A percentile compares a stretch with the other conserved stretches of the same genome.
Evolutionary conservation across 2,329 filamentous ascomycete genomes (phyloP).

Genomic region (Aspergillus quadrilineatus): DNA sequence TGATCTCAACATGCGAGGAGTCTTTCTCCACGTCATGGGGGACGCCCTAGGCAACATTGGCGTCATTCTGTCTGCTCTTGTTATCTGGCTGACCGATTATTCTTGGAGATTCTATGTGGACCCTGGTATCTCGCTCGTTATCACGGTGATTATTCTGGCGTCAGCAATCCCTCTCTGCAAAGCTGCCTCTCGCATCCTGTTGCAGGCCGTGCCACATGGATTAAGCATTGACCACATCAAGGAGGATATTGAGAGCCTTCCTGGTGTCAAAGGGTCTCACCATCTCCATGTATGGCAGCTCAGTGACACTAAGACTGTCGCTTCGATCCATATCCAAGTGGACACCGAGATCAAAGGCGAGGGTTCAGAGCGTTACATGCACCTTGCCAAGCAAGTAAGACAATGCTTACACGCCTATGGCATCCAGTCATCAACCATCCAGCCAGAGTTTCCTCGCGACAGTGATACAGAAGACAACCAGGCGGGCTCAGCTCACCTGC

Average conservation of each 20-base stretch:
- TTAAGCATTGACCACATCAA: constrained; percentile 87
- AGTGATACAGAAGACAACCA: constrained; percentile 36
- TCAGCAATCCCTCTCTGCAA: constrained; percentile 54
- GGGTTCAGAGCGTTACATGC: constrained; percentile 80
- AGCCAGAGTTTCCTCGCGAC: constrained; percentile 70
- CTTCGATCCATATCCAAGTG: constrained; percentile 89
- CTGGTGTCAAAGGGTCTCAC: constrained; percentile 85
- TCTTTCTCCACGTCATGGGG: constrained; percentile 62
- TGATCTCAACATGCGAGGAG: constrained; percentile 87
- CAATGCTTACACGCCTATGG: constrained; percentile 92
- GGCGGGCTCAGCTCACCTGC: constrained; percentile 20
- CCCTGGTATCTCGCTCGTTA: constrained; percentile 87
- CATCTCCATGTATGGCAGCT: constrained; percentile 98
- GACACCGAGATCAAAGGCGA: constrained; percentile 84
- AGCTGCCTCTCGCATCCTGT: constrained; percentile 69
- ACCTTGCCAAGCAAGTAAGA: constrained; percentile 75
- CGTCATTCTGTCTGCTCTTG: constrained; percentile 63
- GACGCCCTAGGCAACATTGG: constrained; percentile 51
- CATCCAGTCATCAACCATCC: constrained; percentile 95
- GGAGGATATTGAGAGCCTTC: constrained; percentile 81
- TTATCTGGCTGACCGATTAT: constrained; percentile 88
- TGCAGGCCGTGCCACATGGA: constrained; percentile 89
- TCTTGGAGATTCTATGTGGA: constrained; percentile 84
- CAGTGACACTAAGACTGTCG: constrained; percentile 89
- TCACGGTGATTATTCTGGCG: constrained; percentile 71